Evolutionary conservation across 805 yeast species (phyloP).

Genomic region (Torulaspora gathmanii): DNA sequence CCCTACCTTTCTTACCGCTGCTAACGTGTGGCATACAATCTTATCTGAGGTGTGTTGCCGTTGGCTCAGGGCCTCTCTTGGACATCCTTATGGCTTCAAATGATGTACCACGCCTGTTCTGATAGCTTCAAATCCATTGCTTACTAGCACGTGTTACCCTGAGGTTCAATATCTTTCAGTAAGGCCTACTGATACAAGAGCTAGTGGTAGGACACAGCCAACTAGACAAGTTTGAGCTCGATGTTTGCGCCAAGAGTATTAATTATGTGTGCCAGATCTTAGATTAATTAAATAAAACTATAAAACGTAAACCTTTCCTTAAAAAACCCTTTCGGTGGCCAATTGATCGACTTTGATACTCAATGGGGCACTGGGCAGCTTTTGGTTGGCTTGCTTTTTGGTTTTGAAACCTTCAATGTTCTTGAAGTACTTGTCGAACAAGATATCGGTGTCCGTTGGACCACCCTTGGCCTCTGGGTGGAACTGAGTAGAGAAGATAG

Average conservation of each 20-base stretch:
- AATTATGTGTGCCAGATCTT: no score
- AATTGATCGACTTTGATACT: slow-evolving; percentile 23
- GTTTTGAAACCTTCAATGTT: slow-evolving; percentile 55
- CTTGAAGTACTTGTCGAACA: slow-evolving; percentile 84
- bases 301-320: slow-evolving; percentile 1
- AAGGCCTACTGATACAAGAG: background rate
- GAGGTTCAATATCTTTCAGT: background rate
- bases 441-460: slow-evolving; percentile 85
- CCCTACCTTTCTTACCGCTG: slow-evolving; percentile 6
- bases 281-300: background rate
- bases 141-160: slow-evolving; percentile 2
- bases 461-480: slow-evolving; percentile 99
- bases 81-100: background rate
- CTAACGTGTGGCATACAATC: slow-evolving; percentile 11
- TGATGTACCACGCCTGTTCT: background rate
- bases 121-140: background rate
- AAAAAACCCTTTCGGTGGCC: slow-evolving; percentile 34
- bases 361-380: slow-evolving; percentile 22
- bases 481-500: slow-evolving; percentile 95
- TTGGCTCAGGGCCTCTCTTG: background rate
- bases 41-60: background rate
- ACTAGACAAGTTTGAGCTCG: no score
- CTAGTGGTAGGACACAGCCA: no score
- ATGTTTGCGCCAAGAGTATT: no score
- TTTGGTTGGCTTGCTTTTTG: slow-evolving; percentile 38